phyloP scores from a whole-genome alignment of 1,139 yeast species.

The Hyphopichia buzzinii region DNA sequence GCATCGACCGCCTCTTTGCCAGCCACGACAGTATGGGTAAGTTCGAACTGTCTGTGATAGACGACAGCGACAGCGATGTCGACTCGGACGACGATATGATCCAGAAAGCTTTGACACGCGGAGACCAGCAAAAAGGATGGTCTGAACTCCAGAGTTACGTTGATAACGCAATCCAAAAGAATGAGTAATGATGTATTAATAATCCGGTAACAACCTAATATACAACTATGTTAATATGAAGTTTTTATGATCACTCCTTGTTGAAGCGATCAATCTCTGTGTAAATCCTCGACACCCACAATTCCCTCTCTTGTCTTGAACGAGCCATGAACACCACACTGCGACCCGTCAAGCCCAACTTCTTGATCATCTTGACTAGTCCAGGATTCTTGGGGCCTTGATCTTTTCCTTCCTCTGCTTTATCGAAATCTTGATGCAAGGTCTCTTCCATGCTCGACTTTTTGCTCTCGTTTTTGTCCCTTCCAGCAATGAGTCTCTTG shows the following conservation, averaged over 20 bases:
- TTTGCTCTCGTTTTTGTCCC: conserved; percentile 10
- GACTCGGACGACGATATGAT: conserved; percentile 3
- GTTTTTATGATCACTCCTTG: conserved; percentile 7
- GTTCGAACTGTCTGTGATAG: neutral
- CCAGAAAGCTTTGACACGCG: neutral
- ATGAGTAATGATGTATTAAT: neutral
- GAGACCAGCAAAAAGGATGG: conserved; percentile 1
- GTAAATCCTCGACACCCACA: conserved; percentile 71
- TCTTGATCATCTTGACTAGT: conserved; percentile 39
- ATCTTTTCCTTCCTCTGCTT: conserved; percentile 6
- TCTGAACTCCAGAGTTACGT: conserved; percentile 1
- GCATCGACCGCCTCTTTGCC: neutral
- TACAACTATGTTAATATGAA: neutral
- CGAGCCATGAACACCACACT: conserved; percentile 76
- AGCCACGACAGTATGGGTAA: neutral
- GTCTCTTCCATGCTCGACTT: conserved; percentile 6
- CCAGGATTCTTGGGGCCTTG: conserved; percentile 38
- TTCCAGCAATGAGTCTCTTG: conserved; percentile 43
- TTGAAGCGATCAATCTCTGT: conserved; percentile 62
- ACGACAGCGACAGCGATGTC: neutral
- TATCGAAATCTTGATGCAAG: conserved; percentile 6
- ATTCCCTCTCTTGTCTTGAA: conserved; percentile 77
- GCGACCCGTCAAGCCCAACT: conserved; percentile 67
- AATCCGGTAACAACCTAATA: neutral
- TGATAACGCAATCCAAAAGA: neutral